A percentile compares a stretch with the other conserved stretches of the same genome.
Evolutionary conservation across 768 basidiomycete species (phyloP).

Genomic region (Pulveroboletus sp.): DNA sequence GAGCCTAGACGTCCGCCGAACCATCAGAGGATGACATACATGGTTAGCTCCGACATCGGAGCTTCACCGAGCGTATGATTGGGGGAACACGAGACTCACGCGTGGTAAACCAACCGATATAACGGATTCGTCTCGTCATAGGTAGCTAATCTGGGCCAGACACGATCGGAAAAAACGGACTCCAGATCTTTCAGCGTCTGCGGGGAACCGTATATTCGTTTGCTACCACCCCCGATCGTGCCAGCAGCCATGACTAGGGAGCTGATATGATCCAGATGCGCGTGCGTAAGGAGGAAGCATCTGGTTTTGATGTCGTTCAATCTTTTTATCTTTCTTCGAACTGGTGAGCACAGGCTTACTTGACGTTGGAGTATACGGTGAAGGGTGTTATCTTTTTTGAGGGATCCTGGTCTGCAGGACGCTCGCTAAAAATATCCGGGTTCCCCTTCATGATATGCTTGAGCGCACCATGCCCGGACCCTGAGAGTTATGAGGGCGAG

Average conservation of each 20-base stretch:
- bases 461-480: conserved; percentile 83
- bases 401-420: conserved; percentile 6
- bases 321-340: background rate
- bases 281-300: conserved; percentile 82
- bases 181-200: conserved; percentile 66
- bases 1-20: conserved; percentile 35
- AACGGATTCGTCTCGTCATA: conserved; percentile 61
- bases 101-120: conserved; percentile 56
- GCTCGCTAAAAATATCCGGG: conserved; percentile 47
- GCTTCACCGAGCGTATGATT: background rate
- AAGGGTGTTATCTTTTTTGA: conserved; percentile 18
- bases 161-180: conserved; percentile 65
- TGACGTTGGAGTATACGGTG: conserved; percentile 30
- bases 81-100: conserved; percentile 40
- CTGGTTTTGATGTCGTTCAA: conserved; percentile 33
- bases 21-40: background rate
- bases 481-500: conserved; percentile 32
- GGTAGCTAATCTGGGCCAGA: conserved; percentile 84
- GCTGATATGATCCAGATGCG: conserved; percentile 86
- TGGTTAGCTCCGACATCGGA: conserved; percentile 11
- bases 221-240: conserved; percentile 55
- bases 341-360: conserved; percentile 17
- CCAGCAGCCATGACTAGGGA: conserved; percentile 83
- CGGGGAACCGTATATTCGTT: conserved; percentile 57
- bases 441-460: conserved; percentile 51